Conservation (phyloP, 2,329 filamentous ascomycete species). For the Seiridium unicorne region DNA sequence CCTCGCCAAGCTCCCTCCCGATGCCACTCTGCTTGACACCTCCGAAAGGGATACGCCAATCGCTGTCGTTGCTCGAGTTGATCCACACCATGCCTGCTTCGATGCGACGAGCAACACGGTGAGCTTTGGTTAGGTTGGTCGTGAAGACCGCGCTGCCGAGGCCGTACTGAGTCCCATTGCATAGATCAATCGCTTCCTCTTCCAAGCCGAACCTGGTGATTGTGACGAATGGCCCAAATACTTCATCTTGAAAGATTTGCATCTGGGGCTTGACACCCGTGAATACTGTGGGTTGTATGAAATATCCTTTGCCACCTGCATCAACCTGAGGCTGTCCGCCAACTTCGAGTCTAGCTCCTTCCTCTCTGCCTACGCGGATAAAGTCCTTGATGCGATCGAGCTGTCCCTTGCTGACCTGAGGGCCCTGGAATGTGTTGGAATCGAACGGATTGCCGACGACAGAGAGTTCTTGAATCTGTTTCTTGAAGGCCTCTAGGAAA, state of each 20-base stretch:
- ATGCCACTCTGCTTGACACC: slow-evolving; percentile 10
- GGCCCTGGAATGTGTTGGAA: slow-evolving; percentile 70
- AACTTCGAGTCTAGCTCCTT: slow-evolving; percentile 63
- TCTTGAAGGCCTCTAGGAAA: slow-evolving; percentile 64
- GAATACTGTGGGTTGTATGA: slow-evolving; percentile 45
- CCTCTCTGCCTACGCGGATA: slow-evolving; percentile 67
- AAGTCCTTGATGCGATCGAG: slow-evolving; percentile 70
- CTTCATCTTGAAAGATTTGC: slow-evolving; percentile 45
- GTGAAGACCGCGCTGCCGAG: slow-evolving; percentile 63
- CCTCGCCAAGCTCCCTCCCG: slow-evolving; percentile 8
- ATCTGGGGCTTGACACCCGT: slow-evolving; percentile 39
- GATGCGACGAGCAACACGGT: slow-evolving; percentile 52
- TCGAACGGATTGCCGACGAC: slow-evolving; percentile 70
- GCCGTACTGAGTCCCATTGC: slow-evolving; percentile 57
- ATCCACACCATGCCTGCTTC: slow-evolving; percentile 60
- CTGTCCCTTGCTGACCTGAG: slow-evolving; percentile 69
- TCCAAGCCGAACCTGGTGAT: slow-evolving; percentile 40
- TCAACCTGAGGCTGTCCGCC: slow-evolving; percentile 45
- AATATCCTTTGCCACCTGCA: slow-evolving; percentile 38
- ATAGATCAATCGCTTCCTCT: slow-evolving; percentile 37
- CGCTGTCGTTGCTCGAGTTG: slow-evolving; percentile 42
- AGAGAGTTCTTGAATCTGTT: slow-evolving; percentile 51
- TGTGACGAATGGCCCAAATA: slow-evolving; percentile 44
- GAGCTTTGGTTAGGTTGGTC: slow-evolving; percentile 49
- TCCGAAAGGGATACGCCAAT: slow-evolving; percentile 8